Percentiles rank a stretch among this genome's conserved stretches.
Evolutionary conservation across 2,329 filamentous ascomycete species (phyloP).

Genomic region (Thielaviopsis musarum): DNA sequence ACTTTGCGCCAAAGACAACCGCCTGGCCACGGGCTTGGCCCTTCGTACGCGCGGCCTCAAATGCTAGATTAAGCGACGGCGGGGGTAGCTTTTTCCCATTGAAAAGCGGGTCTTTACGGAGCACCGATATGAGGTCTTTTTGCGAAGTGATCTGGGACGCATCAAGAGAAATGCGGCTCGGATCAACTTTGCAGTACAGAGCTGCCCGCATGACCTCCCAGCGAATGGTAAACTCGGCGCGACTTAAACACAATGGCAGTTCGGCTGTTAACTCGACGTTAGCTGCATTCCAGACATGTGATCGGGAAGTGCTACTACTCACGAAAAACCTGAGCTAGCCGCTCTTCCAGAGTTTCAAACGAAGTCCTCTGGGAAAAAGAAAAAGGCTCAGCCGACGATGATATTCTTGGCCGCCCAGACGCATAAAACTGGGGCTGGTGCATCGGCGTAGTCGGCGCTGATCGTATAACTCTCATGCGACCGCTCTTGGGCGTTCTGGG

Average conservation of each 20-base stretch:
- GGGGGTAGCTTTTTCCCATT: slow-evolving; percentile 30
- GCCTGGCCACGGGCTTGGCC: slow-evolving; percentile 22
- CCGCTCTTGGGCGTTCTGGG: not conserved
- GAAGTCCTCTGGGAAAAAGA: not conserved
- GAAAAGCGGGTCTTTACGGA: slow-evolving; percentile 26
- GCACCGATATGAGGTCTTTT: not conserved
- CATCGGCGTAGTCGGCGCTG: not conserved
- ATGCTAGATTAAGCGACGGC: slow-evolving; percentile 26
- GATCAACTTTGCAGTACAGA: slow-evolving; percentile 26
- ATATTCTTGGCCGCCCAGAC: not conserved
- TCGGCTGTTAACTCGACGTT: not conserved
- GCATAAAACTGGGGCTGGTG: not conserved
- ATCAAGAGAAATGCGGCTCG: slow-evolving; percentile 14
- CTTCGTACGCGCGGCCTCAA: slow-evolving; percentile 25
- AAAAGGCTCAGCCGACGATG: not conserved
- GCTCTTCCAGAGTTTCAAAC: slow-evolving; percentile 14
- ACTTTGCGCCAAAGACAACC: slow-evolving; percentile 26
- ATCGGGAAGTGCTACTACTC: slow-evolving; percentile 14
- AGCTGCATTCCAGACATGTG: not conserved
- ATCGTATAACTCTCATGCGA: not conserved
- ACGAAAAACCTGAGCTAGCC: slow-evolving; percentile 25
- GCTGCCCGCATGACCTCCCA: slow-evolving; percentile 37
- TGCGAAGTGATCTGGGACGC: not conserved
- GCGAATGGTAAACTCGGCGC: slow-evolving; percentile 29
- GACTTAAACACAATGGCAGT: not conserved